A percentile compares a stretch with the other conserved stretches of the same genome.
These are phyloP conservation scores for Metschnikowia gruessii DNA, from an alignment of 805 yeast species.

Conservation along the genomic window DNA sequence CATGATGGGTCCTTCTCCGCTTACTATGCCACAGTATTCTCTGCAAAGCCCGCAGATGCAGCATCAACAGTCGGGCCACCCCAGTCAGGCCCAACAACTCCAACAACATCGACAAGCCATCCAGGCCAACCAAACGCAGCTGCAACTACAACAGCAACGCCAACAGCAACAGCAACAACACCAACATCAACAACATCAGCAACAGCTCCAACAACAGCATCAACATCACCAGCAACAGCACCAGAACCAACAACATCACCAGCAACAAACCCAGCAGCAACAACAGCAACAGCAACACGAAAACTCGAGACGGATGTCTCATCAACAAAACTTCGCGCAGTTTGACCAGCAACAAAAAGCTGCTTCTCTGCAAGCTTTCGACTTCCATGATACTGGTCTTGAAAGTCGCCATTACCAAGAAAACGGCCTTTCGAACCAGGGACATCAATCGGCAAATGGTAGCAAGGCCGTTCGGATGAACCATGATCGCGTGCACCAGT, in stretches of 20 bases:
- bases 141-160: conserved; percentile 3
- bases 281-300: background rate
- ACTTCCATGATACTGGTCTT: conserved; percentile 6
- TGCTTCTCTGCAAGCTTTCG: conserved; percentile 2
- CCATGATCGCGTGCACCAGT: conserved; percentile 2
- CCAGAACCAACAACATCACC: background rate
- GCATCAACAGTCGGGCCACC: conserved; percentile 1
- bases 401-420: conserved; percentile 9
- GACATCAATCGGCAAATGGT: conserved; percentile 1
- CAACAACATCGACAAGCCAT: background rate
- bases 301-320: background rate
- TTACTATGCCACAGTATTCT: conserved; percentile 10
- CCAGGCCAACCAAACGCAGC: background rate
- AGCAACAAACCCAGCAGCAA: background rate
- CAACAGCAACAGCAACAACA: conserved; percentile 7
- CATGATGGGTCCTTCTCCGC: conserved; percentile 12
- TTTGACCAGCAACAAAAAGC: background rate
- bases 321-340: conserved; percentile 2
- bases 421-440: background rate
- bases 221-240: background rate
- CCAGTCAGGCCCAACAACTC: conserved; percentile 1
- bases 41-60: conserved; percentile 6
- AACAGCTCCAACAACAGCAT: background rate
- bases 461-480: background rate
- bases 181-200: background rate